These are phyloP conservation scores for Fragilariopsis cylindrus DNA, from an alignment of 108 stramenopile species.

Conservation along the genomic window DNA sequence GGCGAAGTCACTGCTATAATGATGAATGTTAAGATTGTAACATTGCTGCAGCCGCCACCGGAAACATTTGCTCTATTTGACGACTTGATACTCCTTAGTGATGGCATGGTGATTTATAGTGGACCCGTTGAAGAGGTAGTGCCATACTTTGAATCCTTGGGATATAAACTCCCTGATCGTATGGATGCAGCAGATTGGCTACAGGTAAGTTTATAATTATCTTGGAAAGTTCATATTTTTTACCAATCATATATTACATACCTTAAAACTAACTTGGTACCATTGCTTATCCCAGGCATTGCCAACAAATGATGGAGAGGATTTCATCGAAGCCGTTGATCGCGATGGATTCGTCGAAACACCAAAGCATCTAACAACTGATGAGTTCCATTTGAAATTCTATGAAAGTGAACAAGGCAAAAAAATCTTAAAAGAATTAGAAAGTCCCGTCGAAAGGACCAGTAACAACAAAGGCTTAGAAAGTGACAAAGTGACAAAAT, in stretches of 20 bases:
- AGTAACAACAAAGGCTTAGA: slow-evolving; percentile 3
- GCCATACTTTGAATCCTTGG: slow-evolving; percentile 58
- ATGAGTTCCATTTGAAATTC: slow-evolving; percentile 59
- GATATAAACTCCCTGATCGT: slow-evolving; percentile 65
- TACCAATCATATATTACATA: neutral
- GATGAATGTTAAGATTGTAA: slow-evolving; percentile 49
- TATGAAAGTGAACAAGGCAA: slow-evolving; percentile 41
- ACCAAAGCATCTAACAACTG: slow-evolving; percentile 48
- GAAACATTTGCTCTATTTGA: slow-evolving; percentile 94
- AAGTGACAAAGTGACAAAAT: slow-evolving; percentile 20
- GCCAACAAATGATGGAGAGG: slow-evolving; percentile 55
- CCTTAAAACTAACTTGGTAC: neutral
- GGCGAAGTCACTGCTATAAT: slow-evolving; percentile 33
- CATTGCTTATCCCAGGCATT: slow-evolving; percentile 13
- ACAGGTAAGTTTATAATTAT: slow-evolving; percentile 24
- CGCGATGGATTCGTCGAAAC: slow-evolving; percentile 1
- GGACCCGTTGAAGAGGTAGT: slow-evolving; percentile 73
- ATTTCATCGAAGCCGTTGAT: slow-evolving; percentile 34
- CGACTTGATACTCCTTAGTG: slow-evolving; percentile 78
- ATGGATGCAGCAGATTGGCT: slow-evolving; percentile 86
- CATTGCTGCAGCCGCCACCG: slow-evolving; percentile 88
- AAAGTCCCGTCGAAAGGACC: slow-evolving; percentile 17
- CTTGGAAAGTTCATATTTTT: neutral
- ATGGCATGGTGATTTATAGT: slow-evolving; percentile 82
- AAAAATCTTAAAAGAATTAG: slow-evolving; percentile 32